Evolutionary conservation across 1,284 basidiomycete genomes (phyloP), one percentile per base, ranked within the genome.

Genomic region (Melampsora americana): DNA sequence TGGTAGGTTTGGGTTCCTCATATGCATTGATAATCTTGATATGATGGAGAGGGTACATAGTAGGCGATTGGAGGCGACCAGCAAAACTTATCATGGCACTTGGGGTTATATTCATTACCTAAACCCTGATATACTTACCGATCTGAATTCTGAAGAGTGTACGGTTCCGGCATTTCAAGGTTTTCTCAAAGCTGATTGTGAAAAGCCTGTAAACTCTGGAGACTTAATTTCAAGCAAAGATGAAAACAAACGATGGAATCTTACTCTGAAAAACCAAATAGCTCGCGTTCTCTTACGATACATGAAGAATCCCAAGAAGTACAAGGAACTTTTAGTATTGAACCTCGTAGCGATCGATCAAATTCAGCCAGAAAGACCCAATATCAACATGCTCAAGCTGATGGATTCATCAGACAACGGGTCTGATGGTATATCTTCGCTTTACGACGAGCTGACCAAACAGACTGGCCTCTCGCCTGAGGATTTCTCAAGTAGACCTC

Each of bases 21-120:
- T 35, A 9, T 35, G 35, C 9, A 35, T 35, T 9, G 35, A 35
- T 35, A 35, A n/a, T n/a, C n/a, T n/a, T n/a, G n/a, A n/a, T n/a
- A n/a, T n/a, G n/a, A n/a, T n/a, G n/a, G n/a, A n/a, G n/a, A n/a
- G n/a, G n/a, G n/a, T n/a, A n/a, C n/a, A n/a, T n/a, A n/a, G n/a
- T n/a, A n/a, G n/a, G n/a, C n/a, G n/a, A n/a, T n/a, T n/a, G n/a
- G n/a, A n/a, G n/a, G n/a, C n/a, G n/a, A n/a, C n/a, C n/a, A n/a
- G 35, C 9, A 35, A 35, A 35, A 56, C 26, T 6, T 56, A 56
- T 56, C 65, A 65, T 65, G 62, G 62, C 12, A 65, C 62, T 1
- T 65, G 62, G 62, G 62, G 62, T 11, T 65, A 65, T 39, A 42
- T 65, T 3, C 62, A 65, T 4, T 65, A 32, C 9, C 30, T 42